A percentile compares a stretch with the other conserved stretches of the same genome.
Evolutionary conservation across 805 yeast species (phyloP).

Genomic region (Candida stauntonica): DNA sequence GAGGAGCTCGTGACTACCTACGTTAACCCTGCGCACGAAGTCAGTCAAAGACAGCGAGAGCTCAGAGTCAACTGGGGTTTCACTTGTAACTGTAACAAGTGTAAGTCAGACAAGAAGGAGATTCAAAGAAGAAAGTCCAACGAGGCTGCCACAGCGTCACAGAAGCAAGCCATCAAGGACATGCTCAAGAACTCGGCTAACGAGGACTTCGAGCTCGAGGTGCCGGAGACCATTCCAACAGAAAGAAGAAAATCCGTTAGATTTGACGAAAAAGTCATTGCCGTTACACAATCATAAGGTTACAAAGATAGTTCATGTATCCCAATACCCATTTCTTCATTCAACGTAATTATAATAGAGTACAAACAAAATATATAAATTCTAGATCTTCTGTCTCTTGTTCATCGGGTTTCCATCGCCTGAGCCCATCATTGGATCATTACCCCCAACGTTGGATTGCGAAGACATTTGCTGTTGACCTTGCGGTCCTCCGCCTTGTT

Average conservation of each 20-base stretch:
- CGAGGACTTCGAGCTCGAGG: conserved; percentile 44
- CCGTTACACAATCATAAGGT: conserved; percentile 36
- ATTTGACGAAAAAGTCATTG: conserved; percentile 56
- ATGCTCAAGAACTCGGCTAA: conserved; percentile 40
- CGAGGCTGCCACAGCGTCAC: conserved; percentile 20
- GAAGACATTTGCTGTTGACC: background rate
- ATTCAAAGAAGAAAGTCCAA: conserved; percentile 45
- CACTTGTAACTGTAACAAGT: conserved; percentile 60
- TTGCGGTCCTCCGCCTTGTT: background rate
- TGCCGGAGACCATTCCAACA: conserved; percentile 34
- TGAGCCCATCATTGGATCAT: conserved; percentile 16
- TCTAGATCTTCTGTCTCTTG: conserved; percentile 27
- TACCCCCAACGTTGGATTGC: background rate
- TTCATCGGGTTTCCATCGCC: conserved; percentile 3
- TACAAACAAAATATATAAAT: background rate
- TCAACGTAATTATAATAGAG: background rate
- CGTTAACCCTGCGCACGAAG: conserved; percentile 60
- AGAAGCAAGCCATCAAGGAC: conserved; percentile 37
- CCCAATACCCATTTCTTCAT: background rate
- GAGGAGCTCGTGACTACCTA: conserved; percentile 70
- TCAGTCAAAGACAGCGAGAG: conserved; percentile 58
- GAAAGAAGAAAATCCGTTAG: conserved; percentile 62
- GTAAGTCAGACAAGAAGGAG: conserved; percentile 48
- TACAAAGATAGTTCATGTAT: background rate
- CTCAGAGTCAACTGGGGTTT: conserved; percentile 79